These are phyloP conservation scores for Salix exigua DNA, from an alignment of 345 rosid species.

Conservation along the genomic window DNA sequence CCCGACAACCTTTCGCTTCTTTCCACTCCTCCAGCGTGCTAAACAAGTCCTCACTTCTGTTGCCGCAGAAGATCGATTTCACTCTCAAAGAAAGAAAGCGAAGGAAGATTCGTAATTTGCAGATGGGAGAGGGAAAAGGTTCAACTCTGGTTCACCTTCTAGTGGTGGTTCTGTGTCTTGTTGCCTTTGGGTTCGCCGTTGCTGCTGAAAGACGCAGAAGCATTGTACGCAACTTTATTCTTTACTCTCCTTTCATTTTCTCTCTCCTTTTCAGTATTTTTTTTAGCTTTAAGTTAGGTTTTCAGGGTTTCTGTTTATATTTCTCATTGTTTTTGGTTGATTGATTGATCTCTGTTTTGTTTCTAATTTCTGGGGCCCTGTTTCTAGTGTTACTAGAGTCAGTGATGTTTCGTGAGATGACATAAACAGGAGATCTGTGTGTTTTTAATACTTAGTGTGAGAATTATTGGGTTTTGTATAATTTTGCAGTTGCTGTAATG, in stretches of 20 bases:
- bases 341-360: neutral
- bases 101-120: neutral
- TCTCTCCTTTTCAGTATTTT: neutral
- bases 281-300: neutral
- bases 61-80: no score
- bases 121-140: constrained; percentile 33
- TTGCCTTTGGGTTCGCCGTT: constrained; percentile 89
- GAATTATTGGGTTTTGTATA: neutral
- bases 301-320: neutral
- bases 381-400: neutral
- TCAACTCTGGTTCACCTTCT: constrained; percentile 69
- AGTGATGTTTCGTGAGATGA: neutral
- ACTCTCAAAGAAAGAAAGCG: no score
- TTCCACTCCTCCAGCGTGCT: constrained; percentile 6
- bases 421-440: constrained; percentile 8
- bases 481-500: neutral
- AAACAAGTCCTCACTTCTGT: neutral
- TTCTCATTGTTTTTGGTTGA: neutral
- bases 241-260: neutral
- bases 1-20: neutral
- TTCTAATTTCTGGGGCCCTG: neutral
- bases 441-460: neutral
- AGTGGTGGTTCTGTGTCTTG: constrained; percentile 69
- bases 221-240: constrained; percentile 35
- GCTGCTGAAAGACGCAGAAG: constrained; percentile 96